Base-by-base conservation (phyloP, 805 yeast genomes). In the Kuraishia ogatae region DNA sequence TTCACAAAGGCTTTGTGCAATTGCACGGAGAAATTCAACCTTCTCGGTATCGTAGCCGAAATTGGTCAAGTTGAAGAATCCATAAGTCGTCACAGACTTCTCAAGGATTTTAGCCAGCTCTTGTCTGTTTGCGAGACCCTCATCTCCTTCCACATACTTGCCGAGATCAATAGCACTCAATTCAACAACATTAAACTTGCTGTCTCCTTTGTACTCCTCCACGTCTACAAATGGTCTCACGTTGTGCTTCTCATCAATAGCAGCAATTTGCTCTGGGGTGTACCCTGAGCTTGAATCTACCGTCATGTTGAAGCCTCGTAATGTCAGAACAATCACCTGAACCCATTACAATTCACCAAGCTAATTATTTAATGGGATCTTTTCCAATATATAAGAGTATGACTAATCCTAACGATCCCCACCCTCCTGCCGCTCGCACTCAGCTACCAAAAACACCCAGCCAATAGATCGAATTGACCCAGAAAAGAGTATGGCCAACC, bases 31-130 rank as follows among this genome's bases (percentile, higher is more conserved):
- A n/a, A 66, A 66, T 11, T 66, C 72, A 13, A 76, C 59, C 13
- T 62, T 60, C 21, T 66, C 72, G 13, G 57, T 59, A 2, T 62
- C 61, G 53, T 75, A 66, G 1, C 80, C 81, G 57, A 73, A 78
- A 57, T 75, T 75, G 11, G 65, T 61, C 21, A 77, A 56, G 29
- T 72, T 71, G 64, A 77, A 74, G 59, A 77, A 77, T 1, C 81
- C 81, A 54, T 71, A 69, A 1, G 74, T 70, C 1, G 74, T 65
- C 24, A 77, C 59, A 0, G 80, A 71, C 26, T 62, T 60, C 55
- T 76, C 79, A 13, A 77, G 62, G 51, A 68, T 66, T 1, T 53
- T 56, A 1, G 80, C 81, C 47, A 76, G 63, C 13, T 50, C 55
- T 54, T 61, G 57, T 39, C 80, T 60, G 19, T 63, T 55, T 10